A percentile compares a stretch with the other conserved stretches of the same genome.
phyloP scores from a whole-genome alignment of 495 filamentous ascomycete species.

The Lindgomyces ingoldianus region DNA sequence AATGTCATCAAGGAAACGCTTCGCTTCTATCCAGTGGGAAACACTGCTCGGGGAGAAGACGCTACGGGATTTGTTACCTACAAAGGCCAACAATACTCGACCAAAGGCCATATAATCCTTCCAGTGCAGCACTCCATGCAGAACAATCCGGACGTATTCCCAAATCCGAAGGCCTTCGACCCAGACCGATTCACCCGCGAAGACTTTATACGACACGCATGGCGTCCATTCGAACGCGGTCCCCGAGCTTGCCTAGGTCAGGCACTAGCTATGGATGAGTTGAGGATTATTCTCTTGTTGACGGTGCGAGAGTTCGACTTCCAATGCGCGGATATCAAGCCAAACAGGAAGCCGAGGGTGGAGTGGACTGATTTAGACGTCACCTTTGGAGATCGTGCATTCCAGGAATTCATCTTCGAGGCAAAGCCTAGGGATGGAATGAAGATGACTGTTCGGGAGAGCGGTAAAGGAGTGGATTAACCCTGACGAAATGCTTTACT shows the following conservation, averaged over 20 bases:
- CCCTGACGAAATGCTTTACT: neutral
- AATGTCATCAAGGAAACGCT: constrained; percentile 30
- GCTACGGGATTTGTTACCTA: constrained; percentile 4
- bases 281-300: constrained; percentile 24
- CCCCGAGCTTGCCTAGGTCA: constrained; percentile 28
- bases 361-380: constrained; percentile 26
- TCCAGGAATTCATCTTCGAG: constrained; percentile 31
- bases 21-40: constrained; percentile 20
- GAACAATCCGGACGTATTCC: constrained; percentile 20
- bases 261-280: constrained; percentile 28
- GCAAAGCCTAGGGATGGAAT: constrained; percentile 28
- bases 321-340: constrained; percentile 20
- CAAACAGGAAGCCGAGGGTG: constrained; percentile 8
- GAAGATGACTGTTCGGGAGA: constrained; percentile 24
- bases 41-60: constrained; percentile 10
- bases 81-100: constrained; percentile 20
- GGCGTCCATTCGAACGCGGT: constrained; percentile 28
- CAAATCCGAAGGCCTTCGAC: constrained; percentile 25
- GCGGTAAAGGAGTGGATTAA: neutral
- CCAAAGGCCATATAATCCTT: constrained; percentile 9
- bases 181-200: constrained; percentile 24
- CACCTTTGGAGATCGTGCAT: constrained; percentile 24
- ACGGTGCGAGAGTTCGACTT: constrained; percentile 34
- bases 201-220: constrained; percentile 8
- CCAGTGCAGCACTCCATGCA: constrained; percentile 26